Evolutionary conservation across 2,329 filamentous ascomycete species (phyloP), one percentile per base, ranked within the genome.

Genomic region (Catunica adiposa): DNA sequence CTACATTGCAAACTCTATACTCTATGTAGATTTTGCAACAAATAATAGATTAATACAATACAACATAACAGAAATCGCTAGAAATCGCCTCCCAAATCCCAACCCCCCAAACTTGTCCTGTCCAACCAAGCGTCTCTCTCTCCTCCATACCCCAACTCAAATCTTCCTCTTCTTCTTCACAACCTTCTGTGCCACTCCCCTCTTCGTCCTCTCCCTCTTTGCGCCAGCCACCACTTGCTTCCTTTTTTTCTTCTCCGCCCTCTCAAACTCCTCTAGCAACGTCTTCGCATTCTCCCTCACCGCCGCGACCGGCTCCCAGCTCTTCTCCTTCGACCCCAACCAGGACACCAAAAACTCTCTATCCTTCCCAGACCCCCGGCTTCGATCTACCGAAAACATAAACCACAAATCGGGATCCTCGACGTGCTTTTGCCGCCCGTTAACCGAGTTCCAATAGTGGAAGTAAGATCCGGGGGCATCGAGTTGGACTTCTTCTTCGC

Each of bases 391-490:
- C 2, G 48, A 50, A 25, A 58, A 58, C 57, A 58, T 58, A 17
- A 53, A 58, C 57, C 57, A 58, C 29, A 58, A 22, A 17, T 56
- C 42, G 2, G 57, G 57, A 38, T 58, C 48, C 7, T 53, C 57
- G 17, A 58, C 53, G 23, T 56, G 50, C 9, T 23, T 53, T 42
- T 58, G 42, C 3, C 57, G 57, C 3, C 57, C 57, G 23, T 47
- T 47, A 26, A 58, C 54, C 20, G 22, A 48, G 3, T 22, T n/a
- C 57, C 57, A 58, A 14, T 58, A 58, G 9, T 34, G 22, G 15
- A 58, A 58, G 26, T 58, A 58, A 3, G 42, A 46, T 6, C 38
- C n/a, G 7, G 57, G 40, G 5, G 53, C 48, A 44, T 56, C 57
- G 9, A 50, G n/a, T 51, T 56, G 55, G 25, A 58, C 47, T 14